Evolutionary conservation across 805 yeast genomes (phyloP), one percentile per base, ranked within the genome.

Genomic region (Saturnispora diversa): DNA sequence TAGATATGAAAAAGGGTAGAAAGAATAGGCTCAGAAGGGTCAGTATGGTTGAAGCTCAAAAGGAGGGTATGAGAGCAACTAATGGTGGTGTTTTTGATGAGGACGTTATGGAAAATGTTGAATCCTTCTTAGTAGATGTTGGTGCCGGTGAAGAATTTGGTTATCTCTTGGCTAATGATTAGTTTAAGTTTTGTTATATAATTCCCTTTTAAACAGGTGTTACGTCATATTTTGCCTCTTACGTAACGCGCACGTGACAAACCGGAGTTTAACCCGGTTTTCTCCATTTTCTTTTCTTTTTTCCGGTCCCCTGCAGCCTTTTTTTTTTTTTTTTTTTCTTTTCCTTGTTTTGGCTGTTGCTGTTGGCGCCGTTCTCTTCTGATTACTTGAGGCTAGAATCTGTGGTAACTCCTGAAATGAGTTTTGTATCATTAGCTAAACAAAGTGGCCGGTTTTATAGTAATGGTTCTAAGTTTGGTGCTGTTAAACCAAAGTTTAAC

Each of bases 51-150:
- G 92, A 82, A 50, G 88, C 92, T 4, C 80, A 79, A 7, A 73
- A 77, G 8, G 90, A 83, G 55, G 88, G 88, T 9, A 64, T 77
- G 50, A 65, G 90, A 47, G 77, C 80, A 15, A 84, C 94, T 0
- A 81, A 75, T 51, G 74, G 76, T 46, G 94, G 94, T 5, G 61
- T 84, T 42, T 83, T 83, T 56, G 80, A 82, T 54, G 92, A 83
- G 56, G 75, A 74, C 44, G 78, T 85, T 3, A 58, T 84, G 51
- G 77, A 77, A 8, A 84, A 80, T 52, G 84, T 84, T 30, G 92
- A 84, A 53, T 84, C 82, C 48, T 67, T 72, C 10, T 56, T 78
- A 36, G 75, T 75, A 16, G 84, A 76, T 24, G 55, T 64, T 39
- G 74, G 72, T 4, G 56, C 59, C 21, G 63, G 55, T 33, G 69